Evolutionary conservation across 1,284 basidiomycete genomes (phyloP), one percentile per base, ranked within the genome.

Genomic region (Austroboletus novae-zelandiae): DNA sequence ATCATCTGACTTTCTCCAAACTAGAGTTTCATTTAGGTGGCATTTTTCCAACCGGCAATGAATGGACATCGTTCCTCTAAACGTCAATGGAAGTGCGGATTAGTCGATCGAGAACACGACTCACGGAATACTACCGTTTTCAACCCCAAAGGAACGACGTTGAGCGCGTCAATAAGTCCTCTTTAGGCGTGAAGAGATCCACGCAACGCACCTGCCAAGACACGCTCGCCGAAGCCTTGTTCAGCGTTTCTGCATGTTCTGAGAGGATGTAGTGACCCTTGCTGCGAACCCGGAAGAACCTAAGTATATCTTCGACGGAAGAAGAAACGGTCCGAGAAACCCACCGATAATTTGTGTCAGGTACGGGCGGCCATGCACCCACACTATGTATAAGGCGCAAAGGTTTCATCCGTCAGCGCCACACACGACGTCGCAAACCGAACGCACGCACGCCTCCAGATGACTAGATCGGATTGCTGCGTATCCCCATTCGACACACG

Each of bases 201-300:
- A 41, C 48, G 41, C 30, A 37, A 70, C 77, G 57, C 60, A 90
- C 90, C 77, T 86, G 77, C 84, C 84, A 84, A 15, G 86, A 83
- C 65, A 77, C 75, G 15, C 74, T 83, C 14, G 83, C 81, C 58
- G 71, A 72, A 43, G 79, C 69, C 63, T 77, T 86, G 65, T 88
- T 87, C 46, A 76, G 66, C 40, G 77, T 88, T 69, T 90, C 86
- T n/a, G 81, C 77, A 63, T 89, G 86, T 61, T 93, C 91, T 27
- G 79, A 74, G 32, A 90, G 78, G 51, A 93, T 81, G 59, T 84
- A 91, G 63, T 93, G 90, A 0, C 90, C 88, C 63, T 88, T 89
- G 52, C 87, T 88, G 51, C 51, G n/a, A 2, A 35, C 34, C 34
- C 29, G 48, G 42, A 32, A 47, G 53, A 17, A 8, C 41, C 31